Conservation (phyloP, 2,329 filamentous ascomycete genomes). For the Madurella mycetomatis region DNA sequence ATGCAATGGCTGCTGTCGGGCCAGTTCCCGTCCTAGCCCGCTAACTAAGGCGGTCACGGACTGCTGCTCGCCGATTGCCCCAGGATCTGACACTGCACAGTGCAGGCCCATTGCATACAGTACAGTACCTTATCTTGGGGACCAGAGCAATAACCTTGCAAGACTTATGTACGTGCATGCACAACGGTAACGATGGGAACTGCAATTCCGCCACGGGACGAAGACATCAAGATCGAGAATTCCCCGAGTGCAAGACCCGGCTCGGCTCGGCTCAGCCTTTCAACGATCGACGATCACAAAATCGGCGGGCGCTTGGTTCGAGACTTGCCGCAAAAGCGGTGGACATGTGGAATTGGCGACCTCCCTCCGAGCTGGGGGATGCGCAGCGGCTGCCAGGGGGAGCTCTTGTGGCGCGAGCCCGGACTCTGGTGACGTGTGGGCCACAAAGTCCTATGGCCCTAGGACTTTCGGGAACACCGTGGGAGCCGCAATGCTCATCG, state of each 20-base stretch:
- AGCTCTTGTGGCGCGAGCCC: conserved; percentile 8
- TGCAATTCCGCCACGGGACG: too few relatives aligned
- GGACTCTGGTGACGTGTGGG: conserved; percentile 3
- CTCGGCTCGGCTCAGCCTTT: conserved; percentile 7
- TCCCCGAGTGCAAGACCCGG: background rate
- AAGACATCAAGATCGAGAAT: too few relatives aligned
- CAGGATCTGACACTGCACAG: background rate
- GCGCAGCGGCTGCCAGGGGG: background rate
- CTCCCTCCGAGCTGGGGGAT: background rate
- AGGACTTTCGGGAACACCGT: conserved; percentile 14
- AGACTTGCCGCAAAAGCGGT: conserved; percentile 3
- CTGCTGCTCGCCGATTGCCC: background rate
- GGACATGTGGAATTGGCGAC: conserved; percentile 13
- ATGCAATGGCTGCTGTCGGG: background rate
- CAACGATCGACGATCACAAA: conserved; percentile 1
- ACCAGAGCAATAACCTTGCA: background rate
- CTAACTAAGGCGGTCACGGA: background rate
- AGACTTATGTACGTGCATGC: too few relatives aligned
- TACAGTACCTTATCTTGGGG: background rate
- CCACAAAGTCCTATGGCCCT: conserved; percentile 21
- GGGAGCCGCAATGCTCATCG: conserved; percentile 12
- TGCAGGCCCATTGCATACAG: background rate
- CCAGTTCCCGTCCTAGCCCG: background rate
- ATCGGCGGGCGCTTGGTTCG: conserved; percentile 3
- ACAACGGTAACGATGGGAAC: too few relatives aligned